A percentile compares a stretch with the other conserved stretches of the same genome.
Conservation (phyloP, 441 rosid genomes). For the Raphanus hybrid region DNA sequence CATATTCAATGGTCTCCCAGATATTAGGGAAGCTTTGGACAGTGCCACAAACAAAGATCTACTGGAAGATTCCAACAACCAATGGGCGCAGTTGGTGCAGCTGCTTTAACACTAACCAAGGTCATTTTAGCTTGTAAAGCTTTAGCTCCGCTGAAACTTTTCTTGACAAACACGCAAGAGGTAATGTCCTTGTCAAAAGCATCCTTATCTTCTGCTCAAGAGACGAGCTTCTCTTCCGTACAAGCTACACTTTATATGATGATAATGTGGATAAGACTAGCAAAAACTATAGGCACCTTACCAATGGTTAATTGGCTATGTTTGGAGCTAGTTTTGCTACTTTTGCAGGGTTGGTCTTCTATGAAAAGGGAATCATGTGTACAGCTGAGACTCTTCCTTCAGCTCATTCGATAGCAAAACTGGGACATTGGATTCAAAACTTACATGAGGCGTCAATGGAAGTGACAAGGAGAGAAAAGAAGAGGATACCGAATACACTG, state of each 20-base stretch:
- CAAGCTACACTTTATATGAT: neutral
- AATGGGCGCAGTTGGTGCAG: neutral
- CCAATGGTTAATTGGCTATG: neutral
- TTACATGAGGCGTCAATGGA: slow-evolving; percentile 13
- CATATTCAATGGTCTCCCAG: no score
- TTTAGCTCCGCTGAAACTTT: slow-evolving; percentile 59
- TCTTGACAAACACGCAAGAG: slow-evolving; percentile 55
- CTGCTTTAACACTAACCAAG: slow-evolving; percentile 43
- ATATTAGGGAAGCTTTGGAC: no score
- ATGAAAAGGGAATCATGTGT: neutral
- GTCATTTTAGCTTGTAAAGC: slow-evolving; percentile 38
- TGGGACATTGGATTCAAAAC: neutral
- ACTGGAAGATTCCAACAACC: slow-evolving; percentile 43
- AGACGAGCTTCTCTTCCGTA: neutral
- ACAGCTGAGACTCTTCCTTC: neutral
- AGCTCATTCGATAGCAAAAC: neutral
- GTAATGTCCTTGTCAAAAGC: slow-evolving; percentile 36
- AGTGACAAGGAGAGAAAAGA: neutral
- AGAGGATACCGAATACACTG: neutral
- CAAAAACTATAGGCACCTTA: neutral
- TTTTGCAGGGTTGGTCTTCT: neutral
- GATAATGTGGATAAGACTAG: neutral
- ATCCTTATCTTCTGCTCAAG: neutral
- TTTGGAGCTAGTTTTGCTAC: neutral
- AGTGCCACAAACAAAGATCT: slow-evolving; percentile 12